Conservation (phyloP, 805 yeast species). For the Hanseniaspora lachancei region DNA sequence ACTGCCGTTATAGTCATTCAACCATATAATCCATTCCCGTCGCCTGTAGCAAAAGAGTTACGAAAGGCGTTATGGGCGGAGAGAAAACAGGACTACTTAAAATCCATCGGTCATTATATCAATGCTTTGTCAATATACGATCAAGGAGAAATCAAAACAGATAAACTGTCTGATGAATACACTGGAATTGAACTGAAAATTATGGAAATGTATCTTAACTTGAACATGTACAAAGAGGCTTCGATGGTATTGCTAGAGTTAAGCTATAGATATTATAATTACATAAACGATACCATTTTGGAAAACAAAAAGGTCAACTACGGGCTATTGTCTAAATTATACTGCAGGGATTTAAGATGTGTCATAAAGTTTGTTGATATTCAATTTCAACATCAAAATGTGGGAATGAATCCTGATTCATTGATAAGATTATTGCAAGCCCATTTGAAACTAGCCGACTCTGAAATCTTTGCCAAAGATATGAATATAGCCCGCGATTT, state of each 20-base stretch:
- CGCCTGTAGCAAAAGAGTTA: slow-evolving; percentile 54
- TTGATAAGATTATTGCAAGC: slow-evolving; percentile 48
- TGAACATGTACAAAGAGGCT: slow-evolving; percentile 52
- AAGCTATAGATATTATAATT: slow-evolving; percentile 43
- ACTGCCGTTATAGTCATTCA: not conserved
- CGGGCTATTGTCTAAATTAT: not conserved
- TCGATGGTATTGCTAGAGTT: slow-evolving; percentile 54
- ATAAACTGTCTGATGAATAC: slow-evolving; percentile 58
- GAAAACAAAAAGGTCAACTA: slow-evolving; percentile 3
- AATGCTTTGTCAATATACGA: slow-evolving; percentile 59
- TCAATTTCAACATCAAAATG: slow-evolving; percentile 22
- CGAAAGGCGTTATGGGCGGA: slow-evolving; percentile 78
- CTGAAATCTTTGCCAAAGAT: slow-evolving; percentile 39
- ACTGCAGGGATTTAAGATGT: slow-evolving; percentile 49
- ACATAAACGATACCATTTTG: slow-evolving; percentile 42
- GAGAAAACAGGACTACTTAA: slow-evolving; percentile 51
- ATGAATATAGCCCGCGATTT: slow-evolving; percentile 26
- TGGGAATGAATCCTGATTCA: slow-evolving; percentile 27
- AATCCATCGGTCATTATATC: slow-evolving; percentile 60
- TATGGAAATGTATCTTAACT: slow-evolving; percentile 72
- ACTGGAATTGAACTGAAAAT: slow-evolving; percentile 82
- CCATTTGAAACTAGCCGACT: slow-evolving; percentile 53
- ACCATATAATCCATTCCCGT: slow-evolving; percentile 35
- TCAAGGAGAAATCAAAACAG: slow-evolving; percentile 33
- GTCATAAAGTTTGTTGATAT: slow-evolving; percentile 55